Evolutionary conservation across 169 alveolate species (phyloP), one percentile per base, ranked within the genome.

Genomic region (Plasmodium blacklocki): DNA sequence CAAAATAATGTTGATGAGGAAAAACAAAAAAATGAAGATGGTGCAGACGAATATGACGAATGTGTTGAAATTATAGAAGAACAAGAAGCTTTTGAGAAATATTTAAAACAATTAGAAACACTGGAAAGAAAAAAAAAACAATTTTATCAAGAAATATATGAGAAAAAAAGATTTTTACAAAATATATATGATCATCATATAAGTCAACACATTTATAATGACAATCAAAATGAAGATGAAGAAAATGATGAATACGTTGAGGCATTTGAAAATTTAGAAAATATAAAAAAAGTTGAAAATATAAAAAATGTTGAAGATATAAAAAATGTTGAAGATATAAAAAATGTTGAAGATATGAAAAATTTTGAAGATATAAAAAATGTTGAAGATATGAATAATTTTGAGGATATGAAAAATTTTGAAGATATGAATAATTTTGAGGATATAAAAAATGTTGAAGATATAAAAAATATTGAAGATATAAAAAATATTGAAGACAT

Each of bases 301-400:
- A 60, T 12, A 18, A 52, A 32, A 21, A 60, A 68, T 15, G 59
- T n/a, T 18, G 60, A 9, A 32, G 19, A 3, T 2, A 39, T 9
- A 7, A 52, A 1, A 68, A 60, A 11, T 18, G 39, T 18, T 21
- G 59, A 18, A 52, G 8, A 11, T 11, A 29, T 29, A 52, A 29
- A 68, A 52, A 52, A 52, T 1, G 76, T 32, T 11, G 8, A 47
- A 39, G 63, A 5, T 11, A 21, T 11, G 18, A 58, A 64, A 43
- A 32, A 58, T 12, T 21, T 2, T 49, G 62, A 66, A 23, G 93
- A 88, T 3, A 72, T 45, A 2, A 50, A 49, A 32, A 88, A 86
- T 23, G 90, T 83, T 67, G 93, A 47, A 19, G 23, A n/a, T 4
- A 63, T 43, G 19, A 29, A 19, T 23, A 63, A n/a, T 18, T 23